A percentile compares a stretch with the other conserved stretches of the same genome.
Evolutionary conservation across 495 filamentous ascomycete species (phyloP).

Genomic region (Astrothelium macrocarpum): DNA sequence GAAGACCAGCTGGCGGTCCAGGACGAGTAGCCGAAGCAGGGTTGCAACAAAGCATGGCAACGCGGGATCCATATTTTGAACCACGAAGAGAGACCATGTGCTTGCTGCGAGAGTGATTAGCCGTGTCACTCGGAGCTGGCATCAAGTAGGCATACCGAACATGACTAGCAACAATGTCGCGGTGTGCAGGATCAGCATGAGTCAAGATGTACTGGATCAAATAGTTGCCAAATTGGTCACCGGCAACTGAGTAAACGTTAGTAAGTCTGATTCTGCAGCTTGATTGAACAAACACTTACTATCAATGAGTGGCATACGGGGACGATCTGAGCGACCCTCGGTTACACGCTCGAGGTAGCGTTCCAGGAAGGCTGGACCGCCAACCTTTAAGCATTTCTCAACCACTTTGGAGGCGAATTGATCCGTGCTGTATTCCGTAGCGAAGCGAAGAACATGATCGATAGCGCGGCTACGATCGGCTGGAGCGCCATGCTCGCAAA

Average conservation of each 20-base stretch:
- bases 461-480: slow-evolving; percentile 85
- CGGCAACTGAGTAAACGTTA: slow-evolving; percentile 56
- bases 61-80: slow-evolving; percentile 95
- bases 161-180: slow-evolving; percentile 84
- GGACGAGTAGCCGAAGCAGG: slow-evolving; percentile 76
- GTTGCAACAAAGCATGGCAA: slow-evolving; percentile 98
- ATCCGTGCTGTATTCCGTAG: slow-evolving; percentile 96
- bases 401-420: slow-evolving; percentile 99
- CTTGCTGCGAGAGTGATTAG: slow-evolving; percentile 44
- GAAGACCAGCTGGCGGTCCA: slow-evolving; percentile 64
- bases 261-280: slow-evolving; percentile 3
- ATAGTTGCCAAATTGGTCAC: slow-evolving; percentile 98
- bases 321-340: slow-evolving; percentile 79
- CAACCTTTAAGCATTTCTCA: slow-evolving; percentile 97
- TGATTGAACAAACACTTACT: slow-evolving; percentile 43
- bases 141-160: slow-evolving; percentile 49
- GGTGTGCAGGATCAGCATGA: slow-evolving; percentile 73
- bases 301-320: slow-evolving; percentile 94
- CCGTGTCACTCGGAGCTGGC: not conserved
- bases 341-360: slow-evolving; percentile 91
- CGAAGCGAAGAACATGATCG: slow-evolving; percentile 86
- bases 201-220: slow-evolving; percentile 94
- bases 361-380: slow-evolving; percentile 78
- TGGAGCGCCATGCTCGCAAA: slow-evolving; percentile 92
- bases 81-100: slow-evolving; percentile 99